Base-by-base conservation (phyloP, 2,329 filamentous ascomycete genomes). In the Pseudogymnoascus verrucosus region DNA sequence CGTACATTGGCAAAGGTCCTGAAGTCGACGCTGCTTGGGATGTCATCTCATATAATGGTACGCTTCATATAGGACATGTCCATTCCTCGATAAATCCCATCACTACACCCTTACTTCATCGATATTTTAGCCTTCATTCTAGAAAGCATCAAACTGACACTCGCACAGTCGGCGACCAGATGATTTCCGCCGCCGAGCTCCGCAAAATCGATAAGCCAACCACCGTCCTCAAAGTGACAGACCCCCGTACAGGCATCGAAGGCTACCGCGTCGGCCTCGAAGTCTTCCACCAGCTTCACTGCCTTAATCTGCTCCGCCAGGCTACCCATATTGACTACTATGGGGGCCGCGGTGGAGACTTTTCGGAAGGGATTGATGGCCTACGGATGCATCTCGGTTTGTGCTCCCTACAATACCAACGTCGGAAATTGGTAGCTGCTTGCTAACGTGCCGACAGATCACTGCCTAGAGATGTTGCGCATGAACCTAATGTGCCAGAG, bases 11-110 rank as follows among this genome's bases (percentile, higher is more conserved):
- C 7, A 80, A 77, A 40, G 82, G 83, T 0, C 77, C 79, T 1
- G 78, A 82, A 11, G 84, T 86, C 2, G 84, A 86, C 64, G 76
- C 78, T 61, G 81, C 80, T 5, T 87, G 84, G 84, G 76, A 83
- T 60, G 78, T 79, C 16, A 78, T 84, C 40, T 81, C 80, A 10
- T 80, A 80, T 66, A 76, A 77, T 64, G 68, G 76, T 77, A 73
- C 65, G 64, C 47, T 47, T 62, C 19, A 37, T 21, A 39, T 63
- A 10, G 5, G 7, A 28, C n/a, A 31, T 28, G 5, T 28, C 21
- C 26, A 44, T 21, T 23, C 19, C 12, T 11, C 28, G 36, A 21
- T 11, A 47, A 23, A 42, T 61, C 28, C 19, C 67, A 67, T 19
- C 66, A 68, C 42, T 61, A 23, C 12, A 26, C 44, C 44, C 7